phyloP scores from a whole-genome alignment of 768 basidiomycete genomes.

The Lactarius akahatsu region DNA sequence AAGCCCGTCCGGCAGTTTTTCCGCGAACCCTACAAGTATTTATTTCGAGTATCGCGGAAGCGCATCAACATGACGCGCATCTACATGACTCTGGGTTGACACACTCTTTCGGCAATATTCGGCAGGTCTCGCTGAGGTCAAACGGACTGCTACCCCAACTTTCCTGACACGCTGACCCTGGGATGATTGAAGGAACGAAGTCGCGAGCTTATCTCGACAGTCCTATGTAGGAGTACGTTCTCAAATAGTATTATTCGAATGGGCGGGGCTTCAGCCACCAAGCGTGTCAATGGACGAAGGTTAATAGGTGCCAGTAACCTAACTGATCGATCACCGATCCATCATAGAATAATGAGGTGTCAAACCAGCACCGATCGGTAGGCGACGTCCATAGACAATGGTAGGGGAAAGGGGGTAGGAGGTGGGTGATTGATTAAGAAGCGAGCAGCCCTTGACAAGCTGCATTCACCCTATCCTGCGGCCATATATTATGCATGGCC shows the following conservation, averaged over 20 bases:
- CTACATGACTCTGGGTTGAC: background rate
- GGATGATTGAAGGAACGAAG: background rate
- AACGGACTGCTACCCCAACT: background rate
- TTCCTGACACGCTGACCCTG: background rate
- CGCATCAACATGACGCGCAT: too few relatives aligned
- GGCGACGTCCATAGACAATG: background rate
- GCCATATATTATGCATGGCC: background rate
- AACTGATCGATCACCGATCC: background rate
- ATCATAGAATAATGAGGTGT: background rate
- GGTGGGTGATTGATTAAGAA: background rate
- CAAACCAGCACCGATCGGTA: background rate
- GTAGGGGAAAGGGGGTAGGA: background rate
- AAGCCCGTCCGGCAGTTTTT: background rate
- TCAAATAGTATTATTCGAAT: background rate
- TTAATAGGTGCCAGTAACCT: background rate
- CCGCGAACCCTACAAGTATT: background rate
- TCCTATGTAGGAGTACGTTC: background rate
- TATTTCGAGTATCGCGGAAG: background rate
- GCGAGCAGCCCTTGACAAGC: slow-evolving; percentile 3
- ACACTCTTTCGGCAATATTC: background rate
- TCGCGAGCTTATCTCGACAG: background rate
- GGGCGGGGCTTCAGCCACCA: background rate
- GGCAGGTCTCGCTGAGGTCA: background rate
- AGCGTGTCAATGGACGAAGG: background rate
- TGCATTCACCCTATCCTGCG: slow-evolving; percentile 7